Conservation (phyloP, 257 asterid genomes). For the Penstemon davidsonii region DNA sequence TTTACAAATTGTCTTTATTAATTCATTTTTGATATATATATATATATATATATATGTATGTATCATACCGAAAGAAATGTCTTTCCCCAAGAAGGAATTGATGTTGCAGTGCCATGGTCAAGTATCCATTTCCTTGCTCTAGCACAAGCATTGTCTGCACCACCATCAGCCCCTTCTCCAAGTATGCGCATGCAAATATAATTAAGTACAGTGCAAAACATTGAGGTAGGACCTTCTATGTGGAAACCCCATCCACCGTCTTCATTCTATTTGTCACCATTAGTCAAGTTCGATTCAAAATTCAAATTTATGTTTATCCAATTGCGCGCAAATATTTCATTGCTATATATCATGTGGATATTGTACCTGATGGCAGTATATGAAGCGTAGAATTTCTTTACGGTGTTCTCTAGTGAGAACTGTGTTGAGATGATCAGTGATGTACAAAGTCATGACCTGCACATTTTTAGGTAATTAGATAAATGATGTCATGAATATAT, state of each 20-base stretch:
- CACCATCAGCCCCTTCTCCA: conserved; percentile 58
- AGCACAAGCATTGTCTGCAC: conserved; percentile 46
- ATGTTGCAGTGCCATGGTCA: conserved; percentile 61
- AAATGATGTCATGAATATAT: no score
- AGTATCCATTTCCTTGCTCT: conserved; percentile 75
- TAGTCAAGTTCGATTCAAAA: neutral
- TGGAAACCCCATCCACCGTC: conserved; percentile 85
- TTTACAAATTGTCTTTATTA: no score
- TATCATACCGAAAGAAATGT: conserved; percentile 61
- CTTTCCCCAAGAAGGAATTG: conserved; percentile 78
- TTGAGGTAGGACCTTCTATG: conserved; percentile 69
- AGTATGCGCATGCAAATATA: conserved; percentile 67
- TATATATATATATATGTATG: no score
- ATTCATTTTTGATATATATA: no score
- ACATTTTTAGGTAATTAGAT: neutral
- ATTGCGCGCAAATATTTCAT: no score
- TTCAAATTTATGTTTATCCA: no score
- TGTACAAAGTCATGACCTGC: conserved; percentile 27
- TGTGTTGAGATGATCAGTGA: conserved; percentile 31
- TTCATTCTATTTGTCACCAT: conserved; percentile 35
- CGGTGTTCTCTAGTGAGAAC: conserved; percentile 28
- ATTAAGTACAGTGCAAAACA: conserved; percentile 61
- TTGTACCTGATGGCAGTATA: conserved; percentile 35
- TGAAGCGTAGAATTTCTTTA: conserved; percentile 33
- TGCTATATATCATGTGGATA: no score